Percentiles rank a stretch among this genome's conserved stretches.
Evolutionary conservation across 1,139 yeast genomes (phyloP).

Genomic region (Magnusiomyces magnusii): DNA sequence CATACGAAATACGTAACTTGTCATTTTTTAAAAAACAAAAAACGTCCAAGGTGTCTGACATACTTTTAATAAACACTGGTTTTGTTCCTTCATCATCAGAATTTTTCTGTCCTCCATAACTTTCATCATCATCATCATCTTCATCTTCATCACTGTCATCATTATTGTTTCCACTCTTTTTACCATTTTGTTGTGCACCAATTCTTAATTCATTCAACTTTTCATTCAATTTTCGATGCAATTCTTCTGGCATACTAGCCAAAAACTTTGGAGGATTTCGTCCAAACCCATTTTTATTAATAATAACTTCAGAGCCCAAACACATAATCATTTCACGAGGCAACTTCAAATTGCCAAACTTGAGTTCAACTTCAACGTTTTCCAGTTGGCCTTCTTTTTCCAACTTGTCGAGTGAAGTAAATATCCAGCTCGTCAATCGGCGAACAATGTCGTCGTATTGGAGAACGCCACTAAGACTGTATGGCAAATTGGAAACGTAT

Average conservation of each 20-base stretch:
- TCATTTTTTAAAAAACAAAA: not conserved
- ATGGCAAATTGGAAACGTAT: not conserved
- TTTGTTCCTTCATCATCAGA: not conserved
- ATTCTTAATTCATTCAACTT: not conserved
- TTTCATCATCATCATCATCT: not conserved
- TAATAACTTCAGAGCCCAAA: not conserved
- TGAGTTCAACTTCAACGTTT: not conserved
- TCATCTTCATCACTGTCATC: not conserved
- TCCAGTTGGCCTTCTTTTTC: not conserved
- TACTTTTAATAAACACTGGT: not conserved
- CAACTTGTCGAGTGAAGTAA: not conserved
- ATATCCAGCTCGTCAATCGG: not conserved
- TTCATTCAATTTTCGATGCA: not conserved
- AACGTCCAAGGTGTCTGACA: not conserved
- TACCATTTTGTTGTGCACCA: not conserved
- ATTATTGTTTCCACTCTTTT: not conserved
- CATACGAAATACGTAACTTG: not conserved
- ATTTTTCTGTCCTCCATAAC: too few species aligned
- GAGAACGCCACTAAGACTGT: not conserved
- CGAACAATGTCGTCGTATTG: not conserved
- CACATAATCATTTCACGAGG: not conserved
- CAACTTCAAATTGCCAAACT: not conserved
- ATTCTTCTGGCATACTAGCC: not conserved
- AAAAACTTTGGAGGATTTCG: not conserved
- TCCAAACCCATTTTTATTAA: not conserved